Conservation (phyloP, 164 flowering plant genomes). For the Liriodendron chinense region DNA sequence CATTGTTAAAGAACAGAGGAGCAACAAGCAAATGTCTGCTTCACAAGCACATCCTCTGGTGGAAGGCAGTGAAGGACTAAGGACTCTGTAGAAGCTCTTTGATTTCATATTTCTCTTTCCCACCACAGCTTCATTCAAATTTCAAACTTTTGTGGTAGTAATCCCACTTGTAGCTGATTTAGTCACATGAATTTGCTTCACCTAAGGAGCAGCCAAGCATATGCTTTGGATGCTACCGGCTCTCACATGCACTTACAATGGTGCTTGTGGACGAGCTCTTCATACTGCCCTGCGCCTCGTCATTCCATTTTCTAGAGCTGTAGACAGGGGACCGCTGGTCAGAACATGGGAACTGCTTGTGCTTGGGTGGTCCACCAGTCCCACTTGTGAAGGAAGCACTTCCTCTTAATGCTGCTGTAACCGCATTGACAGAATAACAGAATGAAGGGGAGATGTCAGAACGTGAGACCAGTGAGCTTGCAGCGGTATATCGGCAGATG, state of each 20-base stretch:
- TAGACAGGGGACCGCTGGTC: conserved; percentile 10
- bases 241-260: conserved; percentile 48
- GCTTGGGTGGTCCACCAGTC: conserved; percentile 47
- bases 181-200: conserved; percentile 87
- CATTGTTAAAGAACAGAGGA: not conserved
- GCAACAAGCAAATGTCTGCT: not conserved
- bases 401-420: conserved; percentile 35
- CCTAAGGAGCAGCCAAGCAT: conserved; percentile 39
- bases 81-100: too few species aligned
- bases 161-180: conserved; percentile 46
- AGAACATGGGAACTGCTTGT: conserved; percentile 18
- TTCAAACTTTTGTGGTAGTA: conserved; percentile 5
- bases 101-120: not conserved
- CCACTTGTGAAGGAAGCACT: conserved; percentile 51
- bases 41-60: too few species aligned
- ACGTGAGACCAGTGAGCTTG: conserved; percentile 73
- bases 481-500: conserved; percentile 55
- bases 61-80: too few species aligned
- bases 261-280: conserved; percentile 32
- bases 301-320: conserved; percentile 10
- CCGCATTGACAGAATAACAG: conserved; percentile 45
- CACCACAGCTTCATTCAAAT: conserved; percentile 1
- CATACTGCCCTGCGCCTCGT: conserved; percentile 19
- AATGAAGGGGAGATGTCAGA: conserved; percentile 50
- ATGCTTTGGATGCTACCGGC: conserved; percentile 58